Evolutionary conservation across 805 yeast species (phyloP).

Genomic region (Metschnikowia lunata): DNA sequence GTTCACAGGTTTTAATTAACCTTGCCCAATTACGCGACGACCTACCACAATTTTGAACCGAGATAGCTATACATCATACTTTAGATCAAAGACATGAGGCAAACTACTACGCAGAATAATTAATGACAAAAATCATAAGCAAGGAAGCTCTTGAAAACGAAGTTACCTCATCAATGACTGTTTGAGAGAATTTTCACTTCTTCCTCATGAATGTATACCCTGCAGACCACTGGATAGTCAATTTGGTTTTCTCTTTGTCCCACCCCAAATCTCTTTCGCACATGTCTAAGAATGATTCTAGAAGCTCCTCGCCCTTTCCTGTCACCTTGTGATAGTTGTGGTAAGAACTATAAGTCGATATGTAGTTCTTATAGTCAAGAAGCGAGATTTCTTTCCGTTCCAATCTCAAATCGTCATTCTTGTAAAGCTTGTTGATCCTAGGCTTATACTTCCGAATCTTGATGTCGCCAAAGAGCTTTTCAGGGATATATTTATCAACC

Average conservation of each 20-base stretch:
- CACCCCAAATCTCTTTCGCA: constrained; percentile 44
- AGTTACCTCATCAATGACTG: neutral
- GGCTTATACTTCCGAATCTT: constrained; percentile 26
- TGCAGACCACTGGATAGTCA: constrained; percentile 47
- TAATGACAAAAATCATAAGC: no score
- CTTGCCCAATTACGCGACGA: no score
- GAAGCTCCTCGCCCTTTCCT: constrained; percentile 31
- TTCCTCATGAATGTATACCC: constrained; percentile 47
- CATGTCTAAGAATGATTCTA: constrained; percentile 29
- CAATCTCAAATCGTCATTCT: constrained; percentile 24
- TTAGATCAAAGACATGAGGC: no score
- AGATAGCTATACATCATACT: no score
- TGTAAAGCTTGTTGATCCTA: constrained; percentile 3
- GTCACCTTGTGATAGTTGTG: constrained; percentile 49
- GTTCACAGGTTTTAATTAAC: no score
- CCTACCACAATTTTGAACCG: no score
- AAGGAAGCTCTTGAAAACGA: neutral
- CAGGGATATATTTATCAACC: constrained; percentile 41
- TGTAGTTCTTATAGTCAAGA: constrained; percentile 45
- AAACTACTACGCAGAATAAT: no score
- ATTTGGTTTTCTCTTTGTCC: constrained; percentile 32
- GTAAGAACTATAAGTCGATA: constrained; percentile 68
- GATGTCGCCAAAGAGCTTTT: constrained; percentile 37
- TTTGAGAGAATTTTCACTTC: neutral
- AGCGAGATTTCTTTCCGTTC: constrained; percentile 38